Evolutionary conservation across 2,329 filamentous ascomycete species (phyloP), one percentile per base, ranked within the genome.

Genomic region (Cordyceps tenuipes): DNA sequence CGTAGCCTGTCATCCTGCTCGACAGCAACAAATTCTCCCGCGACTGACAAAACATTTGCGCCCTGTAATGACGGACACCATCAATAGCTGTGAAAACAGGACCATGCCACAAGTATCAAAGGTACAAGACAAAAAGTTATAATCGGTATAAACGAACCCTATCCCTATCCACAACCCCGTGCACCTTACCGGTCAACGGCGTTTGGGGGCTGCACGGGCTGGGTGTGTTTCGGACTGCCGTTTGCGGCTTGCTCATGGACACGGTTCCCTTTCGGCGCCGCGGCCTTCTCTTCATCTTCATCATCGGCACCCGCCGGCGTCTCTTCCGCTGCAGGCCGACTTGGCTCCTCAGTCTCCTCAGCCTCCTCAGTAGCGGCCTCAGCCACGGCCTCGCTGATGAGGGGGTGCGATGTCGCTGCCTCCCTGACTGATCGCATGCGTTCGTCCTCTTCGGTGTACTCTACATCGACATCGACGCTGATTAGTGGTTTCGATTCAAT

Each of bases 401-500:
- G 54, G 4, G 54, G 54, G 1, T 47, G 43, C 8, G 54, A 57
- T 3, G 44, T 57, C 3, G 8, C 23, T 5, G 54, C 43, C n/a
- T 57, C 54, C 31, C 39, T 57, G 54, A 57, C 54, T 2, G 54
- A 57, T 5, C 43, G 54, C 3, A 50, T 50, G n/a, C 46, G 47
- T n/a, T 57, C 56, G 17, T 51, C 56, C 29, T 59, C 56, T 52
- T 59, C 56, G 12, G 56, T 59, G 3, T 43, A 12, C 17, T 47
- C 31, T 3, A 39, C 19, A 12, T 51, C 47, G 31, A 36, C 19
- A 6, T 59, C 48, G 13, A 8, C 56, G 13, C 56, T 59, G 15
- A 59, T 19, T 5, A 59, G 56, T n/a, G 56, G 56, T 19, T 59
- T 51, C 7, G 56, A 59, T 19, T 59, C 56, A 9, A 34, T 52